Percentiles rank a stretch among this genome's conserved stretches.
These are phyloP conservation scores for Coemansia guatemalensis DNA, from an alignment of 192 early-diverging fungal species.

Conservation along the genomic window DNA sequence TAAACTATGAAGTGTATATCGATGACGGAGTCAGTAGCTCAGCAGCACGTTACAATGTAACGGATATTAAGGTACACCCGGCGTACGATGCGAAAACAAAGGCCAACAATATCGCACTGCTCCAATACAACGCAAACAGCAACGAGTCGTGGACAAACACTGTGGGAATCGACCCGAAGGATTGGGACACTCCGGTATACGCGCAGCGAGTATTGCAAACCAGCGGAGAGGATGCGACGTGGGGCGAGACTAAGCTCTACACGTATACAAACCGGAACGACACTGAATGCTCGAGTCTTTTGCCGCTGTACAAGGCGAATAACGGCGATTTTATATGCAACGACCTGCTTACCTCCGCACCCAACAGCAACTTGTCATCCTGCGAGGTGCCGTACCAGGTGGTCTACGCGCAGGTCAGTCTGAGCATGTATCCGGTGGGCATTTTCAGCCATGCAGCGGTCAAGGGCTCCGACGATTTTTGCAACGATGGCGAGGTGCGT, in stretches of 20 bases:
- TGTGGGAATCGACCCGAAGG: background rate
- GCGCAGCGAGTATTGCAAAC: background rate
- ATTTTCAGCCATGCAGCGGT: conserved; percentile 20
- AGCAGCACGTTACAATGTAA: background rate
- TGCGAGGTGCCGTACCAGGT: conserved; percentile 21
- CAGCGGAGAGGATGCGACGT: conserved; percentile 5
- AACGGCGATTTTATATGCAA: conserved; percentile 12
- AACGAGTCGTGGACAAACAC: background rate
- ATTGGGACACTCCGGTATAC: conserved; percentile 17
- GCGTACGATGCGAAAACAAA: conserved; percentile 14
- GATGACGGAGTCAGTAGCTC: conserved; percentile 5
- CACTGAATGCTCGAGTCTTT: conserved; percentile 5
- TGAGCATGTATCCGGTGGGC: conserved; percentile 17
- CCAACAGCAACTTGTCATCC: background rate
- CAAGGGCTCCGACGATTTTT: conserved; percentile 12
- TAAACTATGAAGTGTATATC: conserved; percentile 12
- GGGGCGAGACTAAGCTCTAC: conserved; percentile 11
- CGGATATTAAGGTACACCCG: conserved; percentile 27
- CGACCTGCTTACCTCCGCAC: background rate
- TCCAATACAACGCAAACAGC: conserved; percentile 13
- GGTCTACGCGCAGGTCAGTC: conserved; percentile 15
- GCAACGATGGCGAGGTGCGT: conserved; percentile 4
- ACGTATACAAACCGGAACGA: background rate
- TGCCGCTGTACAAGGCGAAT: conserved; percentile 20
- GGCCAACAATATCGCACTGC: conserved; percentile 34